These are phyloP conservation scores for Metschnikowia santaceciliae DNA, from an alignment of 805 yeast genomes.

Conservation along the genomic window DNA sequence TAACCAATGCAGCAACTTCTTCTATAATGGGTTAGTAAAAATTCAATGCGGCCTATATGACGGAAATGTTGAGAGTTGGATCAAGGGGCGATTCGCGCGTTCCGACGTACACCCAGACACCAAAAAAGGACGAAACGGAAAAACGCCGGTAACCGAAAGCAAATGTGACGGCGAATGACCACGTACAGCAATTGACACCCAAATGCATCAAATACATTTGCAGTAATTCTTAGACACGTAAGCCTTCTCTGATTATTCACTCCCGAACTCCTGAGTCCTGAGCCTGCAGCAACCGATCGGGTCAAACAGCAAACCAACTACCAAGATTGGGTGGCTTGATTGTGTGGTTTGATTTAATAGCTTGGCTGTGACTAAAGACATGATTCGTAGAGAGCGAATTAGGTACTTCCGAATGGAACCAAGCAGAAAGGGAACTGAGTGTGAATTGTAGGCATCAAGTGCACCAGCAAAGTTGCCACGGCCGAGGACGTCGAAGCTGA, in stretches of 20 bases:
- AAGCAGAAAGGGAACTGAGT: neutral
- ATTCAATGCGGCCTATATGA: neutral
- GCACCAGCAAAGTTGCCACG: neutral
- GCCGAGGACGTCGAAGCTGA: neutral
- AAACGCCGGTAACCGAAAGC: neutral
- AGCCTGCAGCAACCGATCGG: neutral
- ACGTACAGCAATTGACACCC: neutral
- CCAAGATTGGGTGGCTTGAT: neutral
- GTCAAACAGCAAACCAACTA: neutral
- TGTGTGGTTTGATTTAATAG: neutral
- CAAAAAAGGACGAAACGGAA: neutral
- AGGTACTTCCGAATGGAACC: neutral
- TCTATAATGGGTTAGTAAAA: constrained; percentile 27
- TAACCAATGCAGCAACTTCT: constrained; percentile 66
- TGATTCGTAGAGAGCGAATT: neutral
- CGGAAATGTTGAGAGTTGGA: neutral
- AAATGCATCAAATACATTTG: neutral
- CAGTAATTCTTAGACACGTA: neutral
- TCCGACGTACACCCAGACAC: constrained; percentile 3
- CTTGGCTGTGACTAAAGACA: neutral
- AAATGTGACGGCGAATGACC: neutral
- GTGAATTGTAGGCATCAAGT: neutral
- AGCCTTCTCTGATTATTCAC: neutral
- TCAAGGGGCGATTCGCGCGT: constrained; percentile 2
- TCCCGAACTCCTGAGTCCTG: neutral